A percentile compares a stretch with the other conserved stretches of the same genome.
Evolutionary conservation across 352 stramenopile species (phyloP).

Genomic region (Bremia lactucae): DNA sequence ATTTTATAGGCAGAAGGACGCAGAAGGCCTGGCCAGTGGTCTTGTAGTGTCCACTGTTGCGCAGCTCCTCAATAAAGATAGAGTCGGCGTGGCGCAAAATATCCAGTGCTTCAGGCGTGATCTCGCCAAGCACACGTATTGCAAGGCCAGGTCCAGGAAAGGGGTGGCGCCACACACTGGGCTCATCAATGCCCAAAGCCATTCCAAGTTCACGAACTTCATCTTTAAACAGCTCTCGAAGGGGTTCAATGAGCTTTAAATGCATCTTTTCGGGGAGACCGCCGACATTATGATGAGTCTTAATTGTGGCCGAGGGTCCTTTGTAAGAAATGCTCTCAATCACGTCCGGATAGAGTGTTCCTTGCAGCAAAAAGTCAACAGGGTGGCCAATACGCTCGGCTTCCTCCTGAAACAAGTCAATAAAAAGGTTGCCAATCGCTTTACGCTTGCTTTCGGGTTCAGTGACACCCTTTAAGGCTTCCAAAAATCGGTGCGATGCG

Average conservation of each 20-base stretch:
- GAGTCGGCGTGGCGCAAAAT: constrained; percentile 95
- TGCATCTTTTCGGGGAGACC: constrained; percentile 96
- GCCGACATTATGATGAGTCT: constrained; percentile 99
- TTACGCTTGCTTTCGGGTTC: constrained; percentile 98
- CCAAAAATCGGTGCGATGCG: constrained; percentile 93
- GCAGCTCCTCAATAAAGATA: constrained; percentile 97
- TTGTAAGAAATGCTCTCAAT: constrained; percentile 99
- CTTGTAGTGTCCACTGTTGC: constrained; percentile 93
- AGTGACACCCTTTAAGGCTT: constrained; percentile 86
- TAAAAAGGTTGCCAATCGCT: constrained; percentile 98
- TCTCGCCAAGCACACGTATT: constrained; percentile 97
- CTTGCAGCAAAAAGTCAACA: constrained; percentile 94
- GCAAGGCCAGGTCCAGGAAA: constrained; percentile 98
- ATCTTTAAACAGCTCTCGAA: constrained; percentile 99
- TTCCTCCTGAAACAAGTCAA: constrained; percentile 96
- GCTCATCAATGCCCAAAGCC: constrained; percentile 94
- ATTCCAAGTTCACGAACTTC: constrained; percentile 96
- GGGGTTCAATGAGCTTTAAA: constrained; percentile 97
- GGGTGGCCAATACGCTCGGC: constrained; percentile 68
- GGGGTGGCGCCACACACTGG: constrained; percentile 96
- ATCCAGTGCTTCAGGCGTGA: constrained; percentile 90
- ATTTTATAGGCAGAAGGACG: constrained; percentile 95
- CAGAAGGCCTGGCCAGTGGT: constrained; percentile 98
- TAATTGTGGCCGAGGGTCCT: constrained; percentile 96
- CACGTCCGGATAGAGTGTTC: constrained; percentile 98